Evolutionary conservation across 1,139 yeast genomes (phyloP), one percentile per base, ranked within the genome.

Genomic region (Yamadazyma membranifaciens): DNA sequence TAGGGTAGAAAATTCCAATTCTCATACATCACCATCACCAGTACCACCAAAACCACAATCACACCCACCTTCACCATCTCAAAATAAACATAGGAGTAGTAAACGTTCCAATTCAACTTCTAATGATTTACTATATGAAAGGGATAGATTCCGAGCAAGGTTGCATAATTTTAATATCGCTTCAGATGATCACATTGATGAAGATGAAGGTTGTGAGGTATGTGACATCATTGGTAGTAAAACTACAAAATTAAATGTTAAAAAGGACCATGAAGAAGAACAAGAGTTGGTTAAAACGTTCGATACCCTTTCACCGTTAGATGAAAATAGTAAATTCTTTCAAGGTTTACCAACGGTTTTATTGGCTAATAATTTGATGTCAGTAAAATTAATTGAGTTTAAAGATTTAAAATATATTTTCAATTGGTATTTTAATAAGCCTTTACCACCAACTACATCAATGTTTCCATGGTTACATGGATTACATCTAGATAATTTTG

Each of bases 381-480:
- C 42, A 13, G 54, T 67, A 30, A 65, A 61, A 40, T 35, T 48
- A 9, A 50, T 72, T 9, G 46, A 56, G 4, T 52, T 60, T 13
- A 43, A 42, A 1, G 71, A 73, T 36, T 54, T 75, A 25, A 51
- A 55, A 26, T 25, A 50, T 1, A 62, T 76, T 0, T 67, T 78
- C 44, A 49, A 56, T n/a, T 67, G 70, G 65, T 77, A 79, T 52
- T 78, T 70, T 64, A 48, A 71, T 43, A 60, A 71, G 7, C 75
- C 79, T 1, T 63, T 88, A 29, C 96, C 96, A 0, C 78, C 75
- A 2, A 83, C 92, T 11, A 75, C 69, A 22, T 59, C 56, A 7
- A 78, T 89, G 73, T 91, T 89, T 53, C 98, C 98, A 1, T 89
- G 97, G 97, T 69, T 87, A 33, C 96, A 89, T 57, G 95, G 96